A percentile compares a stretch with the other conserved stretches of the same genome.
phyloP scores from a whole-genome alignment of 129 eudicot genomes.

The Artemisia argyi region DNA sequence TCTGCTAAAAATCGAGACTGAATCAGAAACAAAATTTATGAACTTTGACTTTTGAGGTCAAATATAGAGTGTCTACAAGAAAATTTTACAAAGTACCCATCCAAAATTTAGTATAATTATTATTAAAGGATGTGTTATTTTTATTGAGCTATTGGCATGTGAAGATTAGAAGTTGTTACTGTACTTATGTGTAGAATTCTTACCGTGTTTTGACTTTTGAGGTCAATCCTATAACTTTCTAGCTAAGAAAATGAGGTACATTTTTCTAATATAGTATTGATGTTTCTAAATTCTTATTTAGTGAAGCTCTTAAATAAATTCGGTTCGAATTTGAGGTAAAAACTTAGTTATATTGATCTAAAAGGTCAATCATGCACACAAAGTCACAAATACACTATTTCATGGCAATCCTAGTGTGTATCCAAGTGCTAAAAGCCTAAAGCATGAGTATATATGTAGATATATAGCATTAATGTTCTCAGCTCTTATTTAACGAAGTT shows the following conservation, averaged over 20 bases:
- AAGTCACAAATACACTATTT: too few species aligned
- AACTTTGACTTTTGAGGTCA: constrained; percentile 19
- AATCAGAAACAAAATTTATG: constrained; percentile 1
- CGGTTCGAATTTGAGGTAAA: too few species aligned
- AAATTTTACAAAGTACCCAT: neutral
- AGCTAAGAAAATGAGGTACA: neutral
- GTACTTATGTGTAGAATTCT: neutral
- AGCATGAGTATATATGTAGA: neutral
- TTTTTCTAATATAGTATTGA: neutral
- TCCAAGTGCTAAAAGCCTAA: neutral
- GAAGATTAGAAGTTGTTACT: neutral
- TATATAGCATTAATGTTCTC: too few species aligned
- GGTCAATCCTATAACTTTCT: constrained; percentile 9
- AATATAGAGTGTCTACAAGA: neutral
- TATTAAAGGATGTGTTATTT: neutral
- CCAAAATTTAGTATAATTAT: neutral
- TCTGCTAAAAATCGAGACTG: constrained; percentile 37
- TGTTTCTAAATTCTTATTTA: neutral
- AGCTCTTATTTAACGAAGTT: too few species aligned
- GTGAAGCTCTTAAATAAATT: neutral
- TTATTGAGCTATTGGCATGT: neutral
- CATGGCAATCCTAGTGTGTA: neutral
- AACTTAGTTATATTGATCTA: constrained; percentile 8
- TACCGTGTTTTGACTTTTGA: constrained; percentile 4
- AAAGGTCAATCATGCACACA: constrained; percentile 21